Evolutionary conservation across 768 basidiomycete species (phyloP).

Genomic region (Lactifluus piperatus): DNA sequence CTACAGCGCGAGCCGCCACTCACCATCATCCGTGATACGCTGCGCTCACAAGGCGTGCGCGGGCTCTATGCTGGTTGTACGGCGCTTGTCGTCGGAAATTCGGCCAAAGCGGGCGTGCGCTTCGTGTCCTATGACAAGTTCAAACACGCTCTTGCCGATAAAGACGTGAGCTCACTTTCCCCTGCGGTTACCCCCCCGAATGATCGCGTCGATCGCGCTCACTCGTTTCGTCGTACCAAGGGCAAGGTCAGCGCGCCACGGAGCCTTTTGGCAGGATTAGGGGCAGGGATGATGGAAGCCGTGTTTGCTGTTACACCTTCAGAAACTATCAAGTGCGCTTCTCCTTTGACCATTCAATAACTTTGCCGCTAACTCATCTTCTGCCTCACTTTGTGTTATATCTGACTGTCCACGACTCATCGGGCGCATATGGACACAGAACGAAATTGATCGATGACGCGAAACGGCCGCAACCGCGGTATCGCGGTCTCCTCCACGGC

Average conservation of each 20-base stretch:
- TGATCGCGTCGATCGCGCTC: not conserved
- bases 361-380: not conserved
- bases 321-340: slow-evolving; percentile 90
- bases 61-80: slow-evolving; percentile 93
- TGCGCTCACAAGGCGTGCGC: slow-evolving; percentile 61
- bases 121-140: slow-evolving; percentile 94
- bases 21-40: slow-evolving; percentile 63
- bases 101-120: slow-evolving; percentile 89
- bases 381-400: not conserved
- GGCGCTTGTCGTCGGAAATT: slow-evolving; percentile 86
- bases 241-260: slow-evolving; percentile 85
- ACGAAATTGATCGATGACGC: slow-evolving; percentile 97
- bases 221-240: slow-evolving; percentile 32
- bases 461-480: slow-evolving; percentile 75
- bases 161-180: slow-evolving; percentile 43
- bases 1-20: slow-evolving; percentile 61
- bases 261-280: slow-evolving; percentile 72
- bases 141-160: slow-evolving; percentile 74
- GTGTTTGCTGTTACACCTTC: slow-evolving; percentile 93
- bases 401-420: not conserved
- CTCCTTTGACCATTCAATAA: not conserved
- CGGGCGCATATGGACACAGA: slow-evolving; percentile 32
- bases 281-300: slow-evolving; percentile 89
- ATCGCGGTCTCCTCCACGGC: slow-evolving; percentile 81
- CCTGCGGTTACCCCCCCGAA: not conserved